Percentiles rank a stretch among this genome's conserved stretches.
phyloP scores from a whole-genome alignment of 73 alveolate species.

The Uronychia setigera region DNA sequence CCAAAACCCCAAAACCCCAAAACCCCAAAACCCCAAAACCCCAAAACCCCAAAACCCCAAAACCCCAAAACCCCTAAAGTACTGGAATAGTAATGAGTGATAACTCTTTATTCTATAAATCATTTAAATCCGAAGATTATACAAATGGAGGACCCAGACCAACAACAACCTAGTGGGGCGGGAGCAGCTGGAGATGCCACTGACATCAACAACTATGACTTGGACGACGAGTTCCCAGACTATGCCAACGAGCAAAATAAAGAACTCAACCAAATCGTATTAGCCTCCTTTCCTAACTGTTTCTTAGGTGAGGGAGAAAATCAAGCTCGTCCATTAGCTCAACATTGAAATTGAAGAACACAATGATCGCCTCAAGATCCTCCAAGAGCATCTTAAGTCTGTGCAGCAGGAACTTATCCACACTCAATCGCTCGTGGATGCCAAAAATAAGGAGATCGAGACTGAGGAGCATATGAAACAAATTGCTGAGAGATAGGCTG shows the following conservation, averaged over 20 bases:
- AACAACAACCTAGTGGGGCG: too few species aligned
- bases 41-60: too few species aligned
- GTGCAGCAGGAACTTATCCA: conserved; percentile 91
- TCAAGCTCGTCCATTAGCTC: conserved; percentile 70
- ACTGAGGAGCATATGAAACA: conserved; percentile 95
- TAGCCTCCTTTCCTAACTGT: background rate
- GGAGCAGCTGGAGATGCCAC: too few species aligned
- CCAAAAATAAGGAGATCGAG: conserved; percentile 87
- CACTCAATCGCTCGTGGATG: conserved; percentile 87
- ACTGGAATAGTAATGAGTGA: too few species aligned
- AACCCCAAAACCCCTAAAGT: too few species aligned
- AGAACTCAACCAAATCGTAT: conserved; percentile 81
- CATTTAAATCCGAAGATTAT: too few species aligned
- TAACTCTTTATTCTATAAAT: too few species aligned
- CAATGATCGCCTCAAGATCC: conserved; percentile 82
- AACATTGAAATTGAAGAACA: conserved; percentile 86
- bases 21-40: too few species aligned
- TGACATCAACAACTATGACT: conserved; percentile 68
- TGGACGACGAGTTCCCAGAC: conserved; percentile 93
- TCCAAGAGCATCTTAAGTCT: conserved; percentile 83
- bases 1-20: too few species aligned
- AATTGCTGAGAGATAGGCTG: conserved; percentile 89
- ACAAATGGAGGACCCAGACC: too few species aligned
- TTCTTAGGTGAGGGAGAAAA: conserved; percentile 76
- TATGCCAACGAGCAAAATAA: conserved; percentile 95